Base-by-base conservation (phyloP, 208 protist genomes). In the Borovskyia barvae region DNA sequence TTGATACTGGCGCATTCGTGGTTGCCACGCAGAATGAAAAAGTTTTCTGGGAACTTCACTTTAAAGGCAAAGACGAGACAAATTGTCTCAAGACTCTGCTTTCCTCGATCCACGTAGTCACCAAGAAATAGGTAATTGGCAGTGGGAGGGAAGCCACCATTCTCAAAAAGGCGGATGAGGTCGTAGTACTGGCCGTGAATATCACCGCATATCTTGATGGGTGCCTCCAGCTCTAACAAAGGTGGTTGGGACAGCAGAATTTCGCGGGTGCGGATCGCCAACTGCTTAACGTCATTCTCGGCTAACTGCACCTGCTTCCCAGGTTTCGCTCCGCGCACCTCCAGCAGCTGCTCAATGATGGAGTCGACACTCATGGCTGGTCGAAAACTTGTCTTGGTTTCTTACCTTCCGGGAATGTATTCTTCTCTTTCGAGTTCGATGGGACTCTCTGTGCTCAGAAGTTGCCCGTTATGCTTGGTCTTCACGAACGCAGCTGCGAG, bases 101-200 rank as follows among this genome's bases (percentile, higher is more conserved):
- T 98, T 25, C 99, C 99, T 77, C 98, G 93, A 59, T 99, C 99
- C 42, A 99, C 98, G 79, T 99, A 99, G 72, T 99, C 98, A n/a
- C 98, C 99, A 5, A 99, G 90, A 75, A 99, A 99, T 14, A 99
- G 87, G 71, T 99, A 99, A 74, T 99, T 99, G 0, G 97, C 79
- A 8, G 98, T 94, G 22, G 98, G 98, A 12, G 98, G 98, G 70
- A 99, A 99, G 41, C 98, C 97, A 53, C 97, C 97, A 65, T 99
- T 98, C 66, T 99, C 98, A 67, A 99, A 99, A 3, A 99, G 82
- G n/a, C 98, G 82, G 22, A 99, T 87, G 35, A 99, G 88, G 80
- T 99, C 99, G 67, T 97, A 99, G 74, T 99, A 99, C 83, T 99
- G 98, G 6, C 99, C 99, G 66, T 99, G 98, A 37, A 99, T 98